Conservation (phyloP, 108 stramenopile genomes). For the Cylindrotheca closterium region DNA sequence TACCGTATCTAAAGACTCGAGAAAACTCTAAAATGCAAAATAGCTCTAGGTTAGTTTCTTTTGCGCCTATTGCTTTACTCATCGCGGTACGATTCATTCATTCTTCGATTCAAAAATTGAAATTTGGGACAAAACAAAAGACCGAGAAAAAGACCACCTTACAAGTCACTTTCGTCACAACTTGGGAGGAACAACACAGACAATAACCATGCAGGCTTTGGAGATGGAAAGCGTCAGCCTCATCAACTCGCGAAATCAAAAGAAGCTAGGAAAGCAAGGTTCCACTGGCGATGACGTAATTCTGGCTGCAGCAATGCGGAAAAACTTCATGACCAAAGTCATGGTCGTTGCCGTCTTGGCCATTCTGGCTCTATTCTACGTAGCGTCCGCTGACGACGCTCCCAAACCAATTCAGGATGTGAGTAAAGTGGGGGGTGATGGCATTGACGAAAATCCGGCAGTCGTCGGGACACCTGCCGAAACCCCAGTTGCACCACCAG, state of each 20-base stretch:
- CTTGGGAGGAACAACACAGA: no score
- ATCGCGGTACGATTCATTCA: no score
- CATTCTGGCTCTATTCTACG: background rate
- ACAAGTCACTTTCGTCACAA: no score
- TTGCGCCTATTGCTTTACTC: no score
- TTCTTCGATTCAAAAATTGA: background rate
- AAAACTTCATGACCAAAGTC: constrained; percentile 16
- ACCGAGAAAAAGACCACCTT: no score
- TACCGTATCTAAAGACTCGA: no score
- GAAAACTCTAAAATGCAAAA: no score
- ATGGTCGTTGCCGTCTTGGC: constrained; percentile 7
- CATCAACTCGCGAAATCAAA: constrained; percentile 3
- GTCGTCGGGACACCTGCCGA: background rate
- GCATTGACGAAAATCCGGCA: background rate
- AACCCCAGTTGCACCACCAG: background rate
- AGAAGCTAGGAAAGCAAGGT: background rate
- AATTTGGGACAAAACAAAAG: no score
- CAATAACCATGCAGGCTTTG: constrained; percentile 24
- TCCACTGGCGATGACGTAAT: background rate
- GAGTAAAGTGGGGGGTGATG: background rate
- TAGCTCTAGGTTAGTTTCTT: no score
- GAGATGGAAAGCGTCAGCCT: constrained; percentile 37
- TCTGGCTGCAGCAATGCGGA: background rate
- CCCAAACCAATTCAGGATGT: background rate
- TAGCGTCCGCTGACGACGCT: constrained; percentile 3